Evolutionary conservation across 306 rosid genomes (phyloP).

Genomic region (Trifolium dubium): DNA sequence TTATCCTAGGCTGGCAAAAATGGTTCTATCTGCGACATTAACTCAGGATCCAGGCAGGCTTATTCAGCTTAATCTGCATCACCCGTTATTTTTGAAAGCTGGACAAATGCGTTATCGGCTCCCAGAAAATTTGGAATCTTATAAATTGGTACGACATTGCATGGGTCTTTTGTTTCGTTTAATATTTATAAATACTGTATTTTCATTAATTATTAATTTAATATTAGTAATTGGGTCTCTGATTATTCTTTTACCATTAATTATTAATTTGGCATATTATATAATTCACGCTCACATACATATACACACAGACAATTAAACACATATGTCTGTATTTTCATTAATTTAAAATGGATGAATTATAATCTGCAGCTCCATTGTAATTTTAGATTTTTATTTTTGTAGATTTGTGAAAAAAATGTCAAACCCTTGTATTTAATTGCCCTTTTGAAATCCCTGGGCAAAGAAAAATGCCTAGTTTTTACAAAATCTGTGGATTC

Average conservation of each 20-base stretch:
- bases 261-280: constrained; percentile 13
- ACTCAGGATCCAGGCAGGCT: constrained; percentile 93
- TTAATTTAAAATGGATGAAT: constrained; percentile 13
- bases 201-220: too few species aligned
- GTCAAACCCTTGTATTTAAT: constrained; percentile 84
- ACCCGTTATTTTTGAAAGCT: constrained; percentile 78
- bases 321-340: neutral
- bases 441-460: constrained; percentile 78
- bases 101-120: constrained; percentile 82
- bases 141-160: constrained; percentile 63
- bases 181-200: neutral
- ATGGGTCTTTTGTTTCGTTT: constrained; percentile 3
- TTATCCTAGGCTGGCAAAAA: constrained; percentile 82
- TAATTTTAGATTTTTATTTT: constrained; percentile 35
- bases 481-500: constrained; percentile 92
- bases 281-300: neutral
- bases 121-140: constrained; percentile 82
- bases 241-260: neutral
- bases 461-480: constrained; percentile 82
- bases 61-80: constrained; percentile 80
- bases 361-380: constrained; percentile 9
- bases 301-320: neutral
- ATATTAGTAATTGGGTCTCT: too few species aligned
- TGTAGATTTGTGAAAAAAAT: constrained; percentile 77
- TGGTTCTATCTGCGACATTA: constrained; percentile 85